A percentile compares a stretch with the other conserved stretches of the same genome.
These are phyloP conservation scores for Populus hybrid DNA, from an alignment of 441 rosid species.

Conservation along the genomic window DNA sequence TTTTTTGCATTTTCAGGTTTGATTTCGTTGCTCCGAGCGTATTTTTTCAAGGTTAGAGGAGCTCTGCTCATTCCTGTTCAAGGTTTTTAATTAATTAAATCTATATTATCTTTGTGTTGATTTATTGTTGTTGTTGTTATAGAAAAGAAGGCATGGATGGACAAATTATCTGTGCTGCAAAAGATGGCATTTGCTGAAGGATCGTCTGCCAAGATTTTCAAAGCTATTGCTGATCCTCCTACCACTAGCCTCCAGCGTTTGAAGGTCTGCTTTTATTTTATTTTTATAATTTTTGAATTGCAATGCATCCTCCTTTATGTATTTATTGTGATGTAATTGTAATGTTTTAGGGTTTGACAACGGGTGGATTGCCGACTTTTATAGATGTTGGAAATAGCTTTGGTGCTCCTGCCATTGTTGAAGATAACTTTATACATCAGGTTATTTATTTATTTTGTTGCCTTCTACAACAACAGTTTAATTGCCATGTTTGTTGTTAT, in stretches of 20 bases:
- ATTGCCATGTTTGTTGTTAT: constrained; percentile 2
- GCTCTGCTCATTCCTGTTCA: background rate
- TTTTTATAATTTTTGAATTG: background rate
- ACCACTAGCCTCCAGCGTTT: constrained; percentile 94
- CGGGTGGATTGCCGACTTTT: constrained; percentile 96
- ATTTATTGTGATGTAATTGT: background rate
- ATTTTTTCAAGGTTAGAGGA: constrained; percentile 53
- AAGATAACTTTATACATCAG: constrained; percentile 85
- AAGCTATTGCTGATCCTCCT: constrained; percentile 97
- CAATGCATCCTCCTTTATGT: background rate
- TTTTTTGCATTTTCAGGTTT: constrained; percentile 39
- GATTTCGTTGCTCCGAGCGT: constrained; percentile 87
- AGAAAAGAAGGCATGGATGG: constrained; percentile 94
- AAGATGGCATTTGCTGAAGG: constrained; percentile 55
- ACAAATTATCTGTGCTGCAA: constrained; percentile 63
- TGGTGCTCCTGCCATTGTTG: constrained; percentile 94
- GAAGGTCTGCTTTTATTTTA: constrained; percentile 40
- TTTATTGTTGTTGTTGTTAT: background rate
- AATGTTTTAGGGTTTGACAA: constrained; percentile 71
- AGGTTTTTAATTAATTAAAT: background rate
- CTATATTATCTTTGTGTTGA: background rate
- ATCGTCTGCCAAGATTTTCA: constrained; percentile 77
- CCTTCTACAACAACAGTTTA: constrained; percentile 1
- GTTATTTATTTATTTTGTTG: constrained; percentile 24
- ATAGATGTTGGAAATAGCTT: constrained; percentile 93